phyloP scores from a whole-genome alignment of 768 basidiomycete genomes.

The Boletus sp. region DNA sequence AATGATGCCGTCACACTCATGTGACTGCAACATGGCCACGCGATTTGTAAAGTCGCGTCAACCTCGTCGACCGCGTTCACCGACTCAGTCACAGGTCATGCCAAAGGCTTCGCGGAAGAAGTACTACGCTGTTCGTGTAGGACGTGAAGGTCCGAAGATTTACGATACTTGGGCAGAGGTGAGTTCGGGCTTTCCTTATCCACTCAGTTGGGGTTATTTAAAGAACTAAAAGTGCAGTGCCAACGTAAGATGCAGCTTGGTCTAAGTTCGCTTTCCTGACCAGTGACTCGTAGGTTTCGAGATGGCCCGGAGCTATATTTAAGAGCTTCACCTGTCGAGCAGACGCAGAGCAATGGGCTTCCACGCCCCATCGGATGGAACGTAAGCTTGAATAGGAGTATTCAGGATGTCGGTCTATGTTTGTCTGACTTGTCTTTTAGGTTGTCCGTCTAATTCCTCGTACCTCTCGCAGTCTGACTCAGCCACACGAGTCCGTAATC shows the following conservation, averaged over 20 bases:
- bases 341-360: conserved; percentile 54
- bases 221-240: conserved; percentile 40
- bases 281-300: conserved; percentile 43
- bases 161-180: conserved; percentile 64
- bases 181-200: conserved; percentile 11
- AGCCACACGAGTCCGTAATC: background rate
- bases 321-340: conserved; percentile 47
- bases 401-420: background rate
- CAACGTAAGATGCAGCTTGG: conserved; percentile 34
- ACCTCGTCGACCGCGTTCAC: background rate
- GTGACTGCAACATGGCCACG: background rate
- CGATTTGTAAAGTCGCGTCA: background rate
- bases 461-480: background rate
- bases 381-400: conserved; percentile 18
- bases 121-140: conserved; percentile 61
- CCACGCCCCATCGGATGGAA: conserved; percentile 6
- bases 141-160: conserved; percentile 56
- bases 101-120: conserved; percentile 37
- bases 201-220: background rate
- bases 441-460: background rate
- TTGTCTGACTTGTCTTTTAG: conserved; percentile 8
- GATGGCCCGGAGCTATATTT: conserved; percentile 51
- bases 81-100: conserved; percentile 17
- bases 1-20: background rate
- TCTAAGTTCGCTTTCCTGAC: background rate